Percentiles rank a stretch among this genome's conserved stretches.
Conservation (phyloP, 116 monocot species). For the Papilionanthe hybrid region DNA sequence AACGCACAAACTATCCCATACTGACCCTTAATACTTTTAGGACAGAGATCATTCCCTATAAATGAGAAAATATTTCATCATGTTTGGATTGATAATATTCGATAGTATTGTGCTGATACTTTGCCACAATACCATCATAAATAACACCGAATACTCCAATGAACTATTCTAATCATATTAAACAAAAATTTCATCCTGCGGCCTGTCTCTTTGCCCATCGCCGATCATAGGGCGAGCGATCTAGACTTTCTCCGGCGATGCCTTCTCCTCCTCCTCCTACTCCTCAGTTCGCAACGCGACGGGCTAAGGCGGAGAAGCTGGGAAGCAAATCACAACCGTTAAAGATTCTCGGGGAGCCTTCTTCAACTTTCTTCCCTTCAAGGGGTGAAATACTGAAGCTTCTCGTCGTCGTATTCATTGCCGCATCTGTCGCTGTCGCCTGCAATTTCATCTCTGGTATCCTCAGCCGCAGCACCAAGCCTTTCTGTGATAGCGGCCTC, state of each 20-base stretch:
- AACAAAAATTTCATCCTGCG: no score
- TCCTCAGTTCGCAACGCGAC: neutral
- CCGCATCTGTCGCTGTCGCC: constrained; percentile 51
- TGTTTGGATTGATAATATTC: no score
- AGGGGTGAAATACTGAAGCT: constrained; percentile 44
- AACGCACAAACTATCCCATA: no score
- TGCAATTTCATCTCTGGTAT: constrained; percentile 35
- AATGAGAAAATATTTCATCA: no score
- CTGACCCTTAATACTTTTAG: no score
- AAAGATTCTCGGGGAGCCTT: constrained; percentile 26
- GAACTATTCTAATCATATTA: no score
- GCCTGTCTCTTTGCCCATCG: no score
- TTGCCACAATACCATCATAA: no score
- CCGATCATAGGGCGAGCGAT: neutral
- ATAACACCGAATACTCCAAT: no score
- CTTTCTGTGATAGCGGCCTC: constrained; percentile 65
- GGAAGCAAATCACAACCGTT: neutral
- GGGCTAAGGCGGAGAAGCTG: neutral
- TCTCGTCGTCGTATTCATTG: constrained; percentile 53
- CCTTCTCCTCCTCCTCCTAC: neutral
- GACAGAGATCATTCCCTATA: no score
- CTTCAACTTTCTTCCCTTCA: constrained; percentile 51
- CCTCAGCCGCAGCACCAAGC: constrained; percentile 36
- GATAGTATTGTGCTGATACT: no score
- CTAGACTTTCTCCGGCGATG: neutral